A percentile compares a stretch with the other conserved stretches of the same genome.
Conservation (phyloP, 148 eudicot genomes). For the Talinum fruticosum region DNA sequence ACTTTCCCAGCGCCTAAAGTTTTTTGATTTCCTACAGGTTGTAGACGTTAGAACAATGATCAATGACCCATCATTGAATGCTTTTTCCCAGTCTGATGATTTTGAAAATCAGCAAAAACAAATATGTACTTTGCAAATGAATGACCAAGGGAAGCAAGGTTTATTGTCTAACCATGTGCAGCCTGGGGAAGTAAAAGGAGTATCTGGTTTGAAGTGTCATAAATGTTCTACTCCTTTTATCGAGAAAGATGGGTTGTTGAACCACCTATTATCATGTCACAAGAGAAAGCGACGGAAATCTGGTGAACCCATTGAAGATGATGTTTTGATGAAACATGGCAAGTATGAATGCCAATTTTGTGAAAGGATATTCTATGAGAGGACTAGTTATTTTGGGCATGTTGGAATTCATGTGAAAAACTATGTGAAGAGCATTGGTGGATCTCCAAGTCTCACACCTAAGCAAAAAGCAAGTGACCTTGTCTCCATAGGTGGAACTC, state of each 20-base stretch:
- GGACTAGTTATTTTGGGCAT: slow-evolving; percentile 69
- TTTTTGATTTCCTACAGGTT: slow-evolving; percentile 36
- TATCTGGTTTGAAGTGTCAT: slow-evolving; percentile 47
- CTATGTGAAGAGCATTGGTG: slow-evolving; percentile 53
- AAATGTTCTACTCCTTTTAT: slow-evolving; percentile 52
- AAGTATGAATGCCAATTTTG: slow-evolving; percentile 79
- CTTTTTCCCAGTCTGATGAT: slow-evolving; percentile 25
- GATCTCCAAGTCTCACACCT: slow-evolving; percentile 29
- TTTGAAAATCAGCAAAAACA: slow-evolving; percentile 34
- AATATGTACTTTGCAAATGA: slow-evolving; percentile 13
- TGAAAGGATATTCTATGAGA: slow-evolving; percentile 58
- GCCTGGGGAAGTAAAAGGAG: slow-evolving; percentile 27
- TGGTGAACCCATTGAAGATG: slow-evolving; percentile 57
- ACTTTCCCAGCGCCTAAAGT: slow-evolving; percentile 3
- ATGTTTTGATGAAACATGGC: slow-evolving; percentile 52
- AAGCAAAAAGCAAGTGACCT: slow-evolving; percentile 31
- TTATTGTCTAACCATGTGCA: slow-evolving; percentile 27
- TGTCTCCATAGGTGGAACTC: slow-evolving; percentile 25
- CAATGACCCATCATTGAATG: slow-evolving; percentile 26
- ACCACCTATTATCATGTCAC: slow-evolving; percentile 60
- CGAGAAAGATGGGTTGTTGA: slow-evolving; percentile 55
- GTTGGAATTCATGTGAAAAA: slow-evolving; percentile 67
- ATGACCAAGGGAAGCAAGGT: slow-evolving; percentile 40
- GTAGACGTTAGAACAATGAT: slow-evolving; percentile 25
- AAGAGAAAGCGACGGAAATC: slow-evolving; percentile 59